Base-by-base conservation (phyloP, 371 early-diverging fungal species). In the Globomyces sp. region DNA sequence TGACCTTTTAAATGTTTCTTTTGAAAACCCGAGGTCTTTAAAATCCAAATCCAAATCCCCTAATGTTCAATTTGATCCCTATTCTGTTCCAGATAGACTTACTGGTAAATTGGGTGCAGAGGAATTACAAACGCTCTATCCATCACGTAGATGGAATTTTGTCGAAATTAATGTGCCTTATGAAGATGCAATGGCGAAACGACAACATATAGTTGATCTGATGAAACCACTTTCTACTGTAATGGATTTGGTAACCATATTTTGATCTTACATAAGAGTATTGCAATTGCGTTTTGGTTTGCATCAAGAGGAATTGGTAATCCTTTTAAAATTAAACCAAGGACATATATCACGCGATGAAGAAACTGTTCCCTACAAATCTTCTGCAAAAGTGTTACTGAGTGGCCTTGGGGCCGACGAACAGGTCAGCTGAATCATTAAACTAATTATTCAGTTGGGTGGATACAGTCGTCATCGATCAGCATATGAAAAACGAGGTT, bases 391-490 rank as follows among this genome's bases (percentile, higher is more conserved):
- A 39, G 94, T 96, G 1, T 68, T 96, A 41, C 76, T 96, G 1
- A 88, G 91, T 60, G 98, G 98, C 0, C 77, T 98, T n/a, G 98
- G 98, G 37, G 97, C 98, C 0, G 98, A 98, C 69, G 98, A 98
- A 70, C 92, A 78, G 64, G 62, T 75, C 37, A 24, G 71, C 43
- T 34, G 24, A 65, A 9, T n/a, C 34, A 36, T 49, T 8, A n/a
- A 51, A 3, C 9, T 60, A 11, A 69, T 53, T 66, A 4, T 50
- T 36, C 51, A 91, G 76, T 72, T 96, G 5, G 96, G 90, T 4
- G 97, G 98, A 11, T 96, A 96, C 74, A 88, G 91, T 10, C 84
- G 95, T 4, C 96, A 96, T 69, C 84, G 90, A 39, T 87, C 83
- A 48, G 85, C 88, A 48, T 96, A 84, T 71, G 75, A 85, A 11